phyloP scores from a whole-genome alignment of 257 asterid species.

The Parsonsia alboflavescens region DNA sequence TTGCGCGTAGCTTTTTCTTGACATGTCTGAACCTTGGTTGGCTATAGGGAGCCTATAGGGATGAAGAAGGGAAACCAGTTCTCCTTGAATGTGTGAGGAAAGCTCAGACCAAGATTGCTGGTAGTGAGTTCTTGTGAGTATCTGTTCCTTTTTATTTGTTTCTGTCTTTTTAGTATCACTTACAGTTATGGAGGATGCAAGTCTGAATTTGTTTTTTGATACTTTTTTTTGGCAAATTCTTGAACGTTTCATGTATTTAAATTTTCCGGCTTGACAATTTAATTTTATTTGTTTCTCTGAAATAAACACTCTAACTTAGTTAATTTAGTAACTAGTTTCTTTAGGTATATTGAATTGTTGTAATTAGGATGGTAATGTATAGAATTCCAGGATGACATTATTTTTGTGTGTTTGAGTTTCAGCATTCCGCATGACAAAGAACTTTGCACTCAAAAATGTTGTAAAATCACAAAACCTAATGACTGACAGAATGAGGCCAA shows the following conservation, averaged over 20 bases:
- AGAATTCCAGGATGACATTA: not conserved
- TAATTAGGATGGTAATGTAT: not conserved
- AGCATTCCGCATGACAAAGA: not conserved
- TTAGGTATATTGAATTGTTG: not conserved
- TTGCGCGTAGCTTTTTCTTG: not conserved
- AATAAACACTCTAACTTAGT: not conserved
- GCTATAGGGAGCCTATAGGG: slow-evolving; percentile 86
- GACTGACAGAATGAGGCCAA: not conserved
- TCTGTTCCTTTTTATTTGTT: not conserved
- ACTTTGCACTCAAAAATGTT: not conserved
- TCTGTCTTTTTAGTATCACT: not conserved
- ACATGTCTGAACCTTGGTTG: slow-evolving; percentile 18
- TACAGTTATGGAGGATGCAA: not conserved
- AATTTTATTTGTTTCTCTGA: not conserved
- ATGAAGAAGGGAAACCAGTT: slow-evolving; percentile 93
- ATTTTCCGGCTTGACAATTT: not conserved
- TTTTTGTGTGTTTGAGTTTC: not conserved
- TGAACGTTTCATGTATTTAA: not conserved
- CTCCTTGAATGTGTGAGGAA: slow-evolving; percentile 91
- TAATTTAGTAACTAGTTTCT: not conserved
- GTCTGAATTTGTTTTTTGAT: not conserved
- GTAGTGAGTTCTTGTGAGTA: slow-evolving; percentile 62
- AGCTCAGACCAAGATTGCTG: slow-evolving; percentile 86
- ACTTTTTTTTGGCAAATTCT: not conserved
- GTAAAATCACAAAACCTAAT: not conserved